Evolutionary conservation across 2,329 filamentous ascomycete genomes (phyloP), one percentile per base, ranked within the genome.

Genomic region (Falciphora oryzae): DNA sequence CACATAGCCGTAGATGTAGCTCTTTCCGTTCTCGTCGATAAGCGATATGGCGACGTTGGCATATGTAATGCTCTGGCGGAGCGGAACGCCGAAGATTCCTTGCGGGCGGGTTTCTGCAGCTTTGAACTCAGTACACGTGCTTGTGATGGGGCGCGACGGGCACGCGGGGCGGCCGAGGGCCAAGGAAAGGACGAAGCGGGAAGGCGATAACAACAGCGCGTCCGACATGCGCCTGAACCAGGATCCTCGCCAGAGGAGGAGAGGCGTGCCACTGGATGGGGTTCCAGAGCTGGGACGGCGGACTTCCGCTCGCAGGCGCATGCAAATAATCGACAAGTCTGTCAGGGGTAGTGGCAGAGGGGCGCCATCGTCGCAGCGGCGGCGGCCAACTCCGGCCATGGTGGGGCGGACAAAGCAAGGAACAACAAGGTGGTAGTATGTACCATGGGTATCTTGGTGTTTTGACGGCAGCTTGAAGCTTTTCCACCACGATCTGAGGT

Each of bases 11-110:
- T 98, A 99, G 64, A 98, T 97, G 76, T 97, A 98, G 78, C 92
- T 97, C 76, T 95, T 88, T 38, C 94, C 94, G 69, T 95, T 85
- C 69, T 94, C 92, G 74, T 98, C 93, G 69, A 95, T 91, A 32
- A 99, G 85, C 28, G 94, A 98, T 72, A 99, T 99, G 68, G 95
- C 95, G 66, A 99, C 95, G 74, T 98, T 99, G 66, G 95, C 95
- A 76, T 99, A 98, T 66, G 90, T 91, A 75, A 99, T 98, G 79
- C 94, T 98, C 73, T 93, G 89, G 71, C 93, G 91, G 65, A 99
- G 84, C 56, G 95, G 93, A 44, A 99, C 89, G 63, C 95, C 95
- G 75, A 99, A 99, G 68, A 99, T 98, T 69, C 93, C 93, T 66
- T 87, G 86, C 5, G 84, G 80, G 66, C 78, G 78, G 44, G 74